phyloP scores from a whole-genome alignment of 179 eudicot species.

The Spinacia oleracea region DNA sequence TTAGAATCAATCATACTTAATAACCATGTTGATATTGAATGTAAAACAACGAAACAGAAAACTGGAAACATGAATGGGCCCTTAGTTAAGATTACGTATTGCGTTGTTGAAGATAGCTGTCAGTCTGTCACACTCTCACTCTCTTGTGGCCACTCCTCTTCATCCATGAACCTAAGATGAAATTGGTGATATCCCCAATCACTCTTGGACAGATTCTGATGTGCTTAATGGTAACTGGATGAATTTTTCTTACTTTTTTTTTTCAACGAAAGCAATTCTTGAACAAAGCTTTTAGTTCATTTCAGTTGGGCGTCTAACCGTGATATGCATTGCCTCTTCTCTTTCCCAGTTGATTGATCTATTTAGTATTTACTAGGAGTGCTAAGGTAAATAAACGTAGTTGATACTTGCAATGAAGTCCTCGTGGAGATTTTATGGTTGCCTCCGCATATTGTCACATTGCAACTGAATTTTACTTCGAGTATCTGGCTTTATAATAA shows the following conservation, averaged over 20 bases:
- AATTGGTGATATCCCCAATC: background rate
- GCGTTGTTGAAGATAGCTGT: background rate
- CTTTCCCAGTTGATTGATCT: background rate
- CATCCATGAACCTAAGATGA: background rate
- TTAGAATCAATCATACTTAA: no score
- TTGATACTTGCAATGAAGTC: background rate
- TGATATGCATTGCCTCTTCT: background rate
- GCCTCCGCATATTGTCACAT: background rate
- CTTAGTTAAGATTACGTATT: no score
- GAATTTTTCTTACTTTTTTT: no score
- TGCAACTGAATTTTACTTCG: background rate
- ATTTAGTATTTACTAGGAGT: background rate
- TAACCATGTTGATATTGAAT: no score
- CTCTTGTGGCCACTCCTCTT: background rate
- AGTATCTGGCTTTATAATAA: background rate
- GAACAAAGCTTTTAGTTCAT: background rate
- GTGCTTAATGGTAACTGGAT: background rate
- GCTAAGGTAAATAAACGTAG: background rate
- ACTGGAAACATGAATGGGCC: no score
- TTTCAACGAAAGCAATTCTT: background rate
- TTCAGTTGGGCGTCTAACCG: background rate
- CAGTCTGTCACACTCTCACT: no score
- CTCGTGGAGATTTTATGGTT: background rate
- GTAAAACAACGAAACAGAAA: no score
- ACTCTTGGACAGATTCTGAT: background rate